These are phyloP conservation scores for Tricholoma saponaceum DNA, from an alignment of 768 basidiomycete genomes.

Conservation along the genomic window DNA sequence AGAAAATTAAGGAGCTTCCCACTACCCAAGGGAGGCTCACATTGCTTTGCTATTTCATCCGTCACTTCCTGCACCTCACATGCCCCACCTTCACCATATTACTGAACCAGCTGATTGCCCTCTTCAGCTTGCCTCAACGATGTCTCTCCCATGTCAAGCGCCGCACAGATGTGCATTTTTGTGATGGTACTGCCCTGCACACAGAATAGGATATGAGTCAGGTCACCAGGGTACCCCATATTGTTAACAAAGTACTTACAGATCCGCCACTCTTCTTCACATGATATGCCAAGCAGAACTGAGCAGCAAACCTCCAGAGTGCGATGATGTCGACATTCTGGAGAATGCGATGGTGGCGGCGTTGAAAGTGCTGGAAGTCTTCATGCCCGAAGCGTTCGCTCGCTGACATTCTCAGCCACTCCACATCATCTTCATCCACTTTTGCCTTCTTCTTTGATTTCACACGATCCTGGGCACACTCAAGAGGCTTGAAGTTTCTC, in stretches of 20 bases:
- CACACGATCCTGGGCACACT: not conserved
- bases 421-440: not conserved
- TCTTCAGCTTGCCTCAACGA: not conserved
- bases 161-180: not conserved
- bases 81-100: not conserved
- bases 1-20: slow-evolving; percentile 3
- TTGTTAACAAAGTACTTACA: not conserved
- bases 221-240: too few species aligned
- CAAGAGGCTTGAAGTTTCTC: not conserved
- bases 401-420: not conserved
- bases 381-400: not conserved
- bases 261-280: not conserved
- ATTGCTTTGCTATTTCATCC: not conserved
- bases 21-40: not conserved
- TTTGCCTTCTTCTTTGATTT: not conserved
- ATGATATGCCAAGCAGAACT: not conserved
- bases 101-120: not conserved
- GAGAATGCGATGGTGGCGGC: not conserved
- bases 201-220: not conserved
- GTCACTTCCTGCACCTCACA: not conserved
- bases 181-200: not conserved
- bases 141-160: not conserved
- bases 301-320: not conserved
- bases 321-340: not conserved
- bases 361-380: not conserved